These are phyloP conservation scores for Cudoniella acicularis DNA, from an alignment of 495 filamentous ascomycete genomes.

Conservation along the genomic window DNA sequence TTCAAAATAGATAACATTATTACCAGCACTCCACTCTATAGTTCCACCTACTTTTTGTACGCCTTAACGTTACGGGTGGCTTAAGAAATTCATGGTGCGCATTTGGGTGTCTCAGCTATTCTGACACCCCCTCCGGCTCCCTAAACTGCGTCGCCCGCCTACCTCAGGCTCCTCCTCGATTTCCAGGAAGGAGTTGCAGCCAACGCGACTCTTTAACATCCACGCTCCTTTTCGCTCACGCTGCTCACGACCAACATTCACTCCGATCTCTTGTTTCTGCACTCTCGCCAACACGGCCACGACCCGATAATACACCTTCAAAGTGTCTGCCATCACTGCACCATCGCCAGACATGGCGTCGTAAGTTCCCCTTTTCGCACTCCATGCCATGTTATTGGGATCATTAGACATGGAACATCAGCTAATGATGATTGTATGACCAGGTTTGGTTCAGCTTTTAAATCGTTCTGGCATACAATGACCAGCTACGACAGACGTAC, in stretches of 20 bases:
- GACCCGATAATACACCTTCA: conserved; percentile 1
- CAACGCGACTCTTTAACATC: not conserved
- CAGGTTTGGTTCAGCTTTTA: conserved; percentile 40
- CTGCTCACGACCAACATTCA: conserved; percentile 7
- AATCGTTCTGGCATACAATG: conserved; percentile 96
- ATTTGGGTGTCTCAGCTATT: too few species aligned
- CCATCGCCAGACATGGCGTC: conserved; percentile 29
- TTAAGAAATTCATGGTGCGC: too few species aligned
- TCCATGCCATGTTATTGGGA: not conserved
- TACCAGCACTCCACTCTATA: too few species aligned
- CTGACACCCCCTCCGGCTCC: too few species aligned
- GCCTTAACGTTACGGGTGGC: too few species aligned
- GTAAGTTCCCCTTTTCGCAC: conserved; percentile 24
- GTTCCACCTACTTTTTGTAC: too few species aligned
- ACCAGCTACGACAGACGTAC: conserved; percentile 63
- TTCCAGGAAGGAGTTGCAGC: not conserved
- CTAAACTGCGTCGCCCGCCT: too few species aligned
- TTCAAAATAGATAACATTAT: too few species aligned
- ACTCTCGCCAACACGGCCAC: conserved; percentile 13
- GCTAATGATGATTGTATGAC: conserved; percentile 9
- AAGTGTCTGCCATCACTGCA: conserved; percentile 21
- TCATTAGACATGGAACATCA: not conserved
- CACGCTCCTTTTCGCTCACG: not conserved
- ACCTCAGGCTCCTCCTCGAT: not conserved
- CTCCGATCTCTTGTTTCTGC: not conserved